Conservation (phyloP, 2,329 filamentous ascomycete genomes). For the Macroventuria anomochaeta region DNA sequence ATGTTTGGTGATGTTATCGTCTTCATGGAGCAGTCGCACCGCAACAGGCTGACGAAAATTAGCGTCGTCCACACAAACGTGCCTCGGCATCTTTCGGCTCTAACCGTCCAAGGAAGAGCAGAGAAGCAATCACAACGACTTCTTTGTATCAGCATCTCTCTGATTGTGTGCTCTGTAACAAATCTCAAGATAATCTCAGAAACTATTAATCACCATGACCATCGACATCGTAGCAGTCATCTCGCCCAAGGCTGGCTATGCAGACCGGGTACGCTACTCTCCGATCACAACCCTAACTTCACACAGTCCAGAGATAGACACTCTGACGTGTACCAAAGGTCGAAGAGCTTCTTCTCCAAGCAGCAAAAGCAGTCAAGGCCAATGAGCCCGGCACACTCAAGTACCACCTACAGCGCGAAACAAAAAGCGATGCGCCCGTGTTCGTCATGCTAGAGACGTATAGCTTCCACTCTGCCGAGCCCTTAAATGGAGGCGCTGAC, state of each 20-base stretch:
- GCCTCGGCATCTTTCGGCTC: slow-evolving; percentile 37
- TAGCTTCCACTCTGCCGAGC: slow-evolving; percentile 4
- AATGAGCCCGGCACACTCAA: slow-evolving; percentile 45
- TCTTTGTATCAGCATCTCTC: not conserved
- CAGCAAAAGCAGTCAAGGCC: slow-evolving; percentile 35
- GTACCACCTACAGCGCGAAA: slow-evolving; percentile 43
- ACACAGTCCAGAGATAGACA: not conserved
- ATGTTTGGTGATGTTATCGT: not conserved
- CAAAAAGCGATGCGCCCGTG: slow-evolving; percentile 32
- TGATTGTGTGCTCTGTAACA: not conserved
- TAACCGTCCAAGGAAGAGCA: slow-evolving; percentile 15
- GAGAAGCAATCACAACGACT: slow-evolving; percentile 13
- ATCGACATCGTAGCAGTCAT: slow-evolving; percentile 43
- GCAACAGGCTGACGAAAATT: not conserved
- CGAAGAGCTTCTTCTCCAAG: slow-evolving; percentile 35
- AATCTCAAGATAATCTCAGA: not conserved
- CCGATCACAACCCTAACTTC: not conserved
- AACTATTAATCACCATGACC: slow-evolving; percentile 16
- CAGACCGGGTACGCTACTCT: slow-evolving; percentile 36
- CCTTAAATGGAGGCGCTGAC: no score
- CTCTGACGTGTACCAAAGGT: slow-evolving; percentile 25
- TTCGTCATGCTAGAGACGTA: slow-evolving; percentile 47
- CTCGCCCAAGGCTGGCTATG: slow-evolving; percentile 41
- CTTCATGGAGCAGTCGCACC: not conserved
- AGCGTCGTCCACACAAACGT: slow-evolving; percentile 10